Percentiles rank a stretch among this genome's conserved stretches.
Evolutionary conservation across 441 rosid genomes (phyloP).

Genomic region (Capsella rubella): DNA sequence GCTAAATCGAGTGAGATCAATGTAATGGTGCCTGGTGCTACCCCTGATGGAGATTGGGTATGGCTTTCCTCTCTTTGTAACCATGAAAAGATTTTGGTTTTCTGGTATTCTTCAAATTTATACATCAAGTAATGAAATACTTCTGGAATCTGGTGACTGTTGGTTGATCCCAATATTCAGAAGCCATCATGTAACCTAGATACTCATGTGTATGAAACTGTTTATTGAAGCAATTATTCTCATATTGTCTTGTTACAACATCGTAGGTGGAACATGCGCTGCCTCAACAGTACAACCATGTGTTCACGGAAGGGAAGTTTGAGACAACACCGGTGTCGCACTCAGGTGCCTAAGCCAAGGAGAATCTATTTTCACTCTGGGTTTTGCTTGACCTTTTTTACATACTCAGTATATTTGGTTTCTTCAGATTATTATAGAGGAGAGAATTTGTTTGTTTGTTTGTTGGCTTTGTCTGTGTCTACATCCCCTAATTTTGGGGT

Average conservation of each 20-base stretch:
- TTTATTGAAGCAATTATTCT: not conserved
- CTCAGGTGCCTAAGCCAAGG: conserved; percentile 72
- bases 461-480: conserved; percentile 25
- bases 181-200: not conserved
- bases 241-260: conserved; percentile 24
- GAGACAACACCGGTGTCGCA: conserved; percentile 91
- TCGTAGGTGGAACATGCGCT: conserved; percentile 87
- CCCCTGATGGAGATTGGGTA: conserved; percentile 78
- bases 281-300: conserved; percentile 85
- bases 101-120: not conserved
- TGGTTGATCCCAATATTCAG: not conserved
- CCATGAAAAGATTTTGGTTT: conserved; percentile 13
- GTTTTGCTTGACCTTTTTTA: conserved; percentile 27
- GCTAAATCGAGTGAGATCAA: conserved; percentile 97
- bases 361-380: conserved; percentile 6
- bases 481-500: conserved; percentile 25
- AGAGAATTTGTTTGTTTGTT: conserved; percentile 35
- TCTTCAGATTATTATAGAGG: conserved; percentile 35
- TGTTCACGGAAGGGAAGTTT: conserved; percentile 69
- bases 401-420: conserved; percentile 41
- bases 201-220: not conserved
- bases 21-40: conserved; percentile 80
- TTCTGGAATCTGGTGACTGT: not conserved
- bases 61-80: conserved; percentile 35
- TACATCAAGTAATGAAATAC: not conserved